These are phyloP conservation scores for Phalaenopsis hybrid DNA, from an alignment of 116 monocot species.

Conservation along the genomic window DNA sequence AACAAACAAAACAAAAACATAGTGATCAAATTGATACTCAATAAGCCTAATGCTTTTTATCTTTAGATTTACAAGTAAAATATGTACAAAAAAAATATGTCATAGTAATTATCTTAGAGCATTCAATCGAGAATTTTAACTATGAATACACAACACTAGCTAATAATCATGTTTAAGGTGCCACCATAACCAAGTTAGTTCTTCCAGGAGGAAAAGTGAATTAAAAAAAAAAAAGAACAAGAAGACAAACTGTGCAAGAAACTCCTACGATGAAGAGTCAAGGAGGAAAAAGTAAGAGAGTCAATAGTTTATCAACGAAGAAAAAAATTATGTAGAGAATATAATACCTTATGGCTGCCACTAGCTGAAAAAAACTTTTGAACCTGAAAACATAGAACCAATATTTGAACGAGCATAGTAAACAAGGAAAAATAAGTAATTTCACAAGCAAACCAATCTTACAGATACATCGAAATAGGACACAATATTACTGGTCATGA, in stretches of 20 bases:
- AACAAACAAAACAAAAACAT: neutral
- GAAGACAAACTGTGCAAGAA: neutral
- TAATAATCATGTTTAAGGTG: neutral
- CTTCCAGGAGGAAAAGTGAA: neutral
- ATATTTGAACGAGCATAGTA: neutral
- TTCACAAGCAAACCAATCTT: neutral
- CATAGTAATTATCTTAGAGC: neutral
- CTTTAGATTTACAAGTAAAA: neutral
- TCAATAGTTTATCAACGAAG: neutral
- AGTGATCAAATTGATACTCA: neutral
- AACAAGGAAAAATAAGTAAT: neutral
- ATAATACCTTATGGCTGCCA: slow-evolving; percentile 67
- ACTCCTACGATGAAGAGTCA: neutral
- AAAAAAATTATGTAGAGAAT: slow-evolving; percentile 12
- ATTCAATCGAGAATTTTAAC: neutral
- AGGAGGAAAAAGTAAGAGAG: neutral
- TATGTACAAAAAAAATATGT: neutral
- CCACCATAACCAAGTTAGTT: neutral
- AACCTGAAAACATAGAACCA: slow-evolving; percentile 32
- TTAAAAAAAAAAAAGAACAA: neutral
- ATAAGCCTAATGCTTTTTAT: neutral
- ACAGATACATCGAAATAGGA: neutral
- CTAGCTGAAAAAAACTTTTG: slow-evolving; percentile 62
- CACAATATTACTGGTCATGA: neutral
- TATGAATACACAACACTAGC: neutral